Base-by-base conservation (phyloP, 2,329 filamentous ascomycete genomes). In the Sclerotinia sclerotiorum region DNA sequence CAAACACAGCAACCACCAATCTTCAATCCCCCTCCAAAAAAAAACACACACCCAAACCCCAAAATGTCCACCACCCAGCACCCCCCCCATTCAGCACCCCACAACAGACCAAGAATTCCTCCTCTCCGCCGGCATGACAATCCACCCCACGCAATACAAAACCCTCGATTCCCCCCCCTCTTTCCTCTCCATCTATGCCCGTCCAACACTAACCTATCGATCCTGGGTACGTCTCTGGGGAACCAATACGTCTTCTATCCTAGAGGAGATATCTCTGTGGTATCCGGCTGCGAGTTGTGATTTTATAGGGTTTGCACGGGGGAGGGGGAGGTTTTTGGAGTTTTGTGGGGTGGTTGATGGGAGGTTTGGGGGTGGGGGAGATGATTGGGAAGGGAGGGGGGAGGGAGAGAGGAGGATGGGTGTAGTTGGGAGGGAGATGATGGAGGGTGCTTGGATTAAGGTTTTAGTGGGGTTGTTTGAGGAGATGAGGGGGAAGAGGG, bases 201-300 rank as follows among this genome's bases (percentile, higher is more conserved):
- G 60, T 21, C 60, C 60, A 0, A 62, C 60, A 13, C 27, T 35
- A 2, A 24, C 15, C 13, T 62, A 62, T 1, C 46, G 13, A 5
- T 17, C 60, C 7, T 62, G 60, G 60, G 60, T n/a, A 8, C 60
- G 60, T 39, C 60, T 62, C 21, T 62, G 60, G 60, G 6, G 6
- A 3, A 11, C 13, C 2, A 3, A 21, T 29, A 19, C 21, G 3
- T 35, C 58, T 1, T 13, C 35, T 3, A 35, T 61, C 11, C 44
- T 61, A 11, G 58, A 61, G 15, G 58, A 19, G 19, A 29, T 49
- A 11, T 15, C 24, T 1, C 27, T 27, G 0, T 10, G 27, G 5
- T 61, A 61, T 15, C 57, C 57, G 5, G 5, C 24, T 13, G 5
- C 19, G 5, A 48, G 10, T 1, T 6, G 27, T 15, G 32, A 35